These are phyloP conservation scores for Hordeum marinum DNA, from an alignment of 176 grass and related monocot genomes.

Conservation along the genomic window DNA sequence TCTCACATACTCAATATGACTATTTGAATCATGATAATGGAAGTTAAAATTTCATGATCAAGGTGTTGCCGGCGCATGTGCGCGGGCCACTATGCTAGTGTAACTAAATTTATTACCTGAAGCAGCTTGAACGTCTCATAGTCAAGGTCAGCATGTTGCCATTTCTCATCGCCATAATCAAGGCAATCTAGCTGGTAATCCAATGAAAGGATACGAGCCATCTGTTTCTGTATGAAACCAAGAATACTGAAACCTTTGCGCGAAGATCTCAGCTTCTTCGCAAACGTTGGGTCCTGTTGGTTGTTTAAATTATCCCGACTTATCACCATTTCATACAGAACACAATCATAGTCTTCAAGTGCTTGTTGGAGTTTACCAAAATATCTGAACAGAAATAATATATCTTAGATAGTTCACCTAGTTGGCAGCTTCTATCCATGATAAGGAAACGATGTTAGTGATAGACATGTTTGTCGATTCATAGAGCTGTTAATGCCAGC, in stretches of 20 bases:
- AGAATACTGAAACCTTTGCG: constrained; percentile 69
- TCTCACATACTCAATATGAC: not conserved
- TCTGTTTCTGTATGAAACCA: constrained; percentile 81
- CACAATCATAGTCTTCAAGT: constrained; percentile 66
- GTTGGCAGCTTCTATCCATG: not conserved
- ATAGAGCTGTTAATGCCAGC: not conserved
- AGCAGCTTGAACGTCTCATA: constrained; percentile 80
- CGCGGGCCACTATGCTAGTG: not conserved
- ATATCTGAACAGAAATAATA: constrained; percentile 42
- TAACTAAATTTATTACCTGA: constrained; percentile 45
- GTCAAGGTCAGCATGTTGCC: constrained; percentile 90
- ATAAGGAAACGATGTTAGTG: not conserved
- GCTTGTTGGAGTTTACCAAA: constrained; percentile 70
- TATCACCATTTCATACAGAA: constrained; percentile 85
- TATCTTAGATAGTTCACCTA: not conserved
- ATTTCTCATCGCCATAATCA: constrained; percentile 71
- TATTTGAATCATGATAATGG: not conserved
- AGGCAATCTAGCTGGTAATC: constrained; percentile 92
- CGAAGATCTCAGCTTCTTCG: constrained; percentile 41
- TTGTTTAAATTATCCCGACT: constrained; percentile 47
- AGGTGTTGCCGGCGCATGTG: not conserved
- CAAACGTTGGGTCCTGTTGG: constrained; percentile 27
- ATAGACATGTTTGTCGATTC: not conserved
- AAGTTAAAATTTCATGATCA: not conserved
- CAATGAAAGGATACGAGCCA: constrained; percentile 72